Conservation (phyloP, 768 basidiomycete genomes). For the Coprinellus micaceus region DNA sequence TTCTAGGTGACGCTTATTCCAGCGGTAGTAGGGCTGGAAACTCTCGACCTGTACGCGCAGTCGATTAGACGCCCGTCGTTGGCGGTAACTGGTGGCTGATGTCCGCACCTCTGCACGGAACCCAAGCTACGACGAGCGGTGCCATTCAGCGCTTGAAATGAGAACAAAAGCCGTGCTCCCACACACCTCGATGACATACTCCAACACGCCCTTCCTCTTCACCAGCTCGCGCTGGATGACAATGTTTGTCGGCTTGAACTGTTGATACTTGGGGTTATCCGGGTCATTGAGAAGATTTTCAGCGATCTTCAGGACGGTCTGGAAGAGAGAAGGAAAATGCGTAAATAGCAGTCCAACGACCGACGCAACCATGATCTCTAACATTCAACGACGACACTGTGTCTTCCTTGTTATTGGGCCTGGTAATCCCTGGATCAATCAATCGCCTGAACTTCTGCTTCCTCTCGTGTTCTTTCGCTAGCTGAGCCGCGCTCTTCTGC, state of each 20-base stretch:
- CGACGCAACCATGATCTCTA: constrained; percentile 20
- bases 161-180: constrained; percentile 3
- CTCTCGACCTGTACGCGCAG: constrained; percentile 48
- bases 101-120: constrained; percentile 61
- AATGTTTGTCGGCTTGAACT: constrained; percentile 74
- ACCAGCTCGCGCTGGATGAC: constrained; percentile 64
- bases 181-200: constrained; percentile 77
- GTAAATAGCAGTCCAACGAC: constrained; percentile 1
- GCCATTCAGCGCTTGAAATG: background rate
- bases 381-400: constrained; percentile 66
- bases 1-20: constrained; percentile 46
- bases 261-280: constrained; percentile 64
- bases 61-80: constrained; percentile 9
- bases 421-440: constrained; percentile 73
- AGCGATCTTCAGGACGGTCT: constrained; percentile 67
- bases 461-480: constrained; percentile 55
- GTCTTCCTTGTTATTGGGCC: constrained; percentile 62
- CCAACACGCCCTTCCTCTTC: constrained; percentile 69
- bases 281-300: constrained; percentile 75
- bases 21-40: constrained; percentile 73
- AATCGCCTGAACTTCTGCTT: constrained; percentile 71
- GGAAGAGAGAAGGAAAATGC: constrained; percentile 13
- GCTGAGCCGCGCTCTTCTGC: constrained; percentile 35
- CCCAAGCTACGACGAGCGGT: constrained; percentile 51
- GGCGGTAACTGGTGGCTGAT: background rate